Conservation (phyloP, 2,329 filamentous ascomycete species). For the Arthroderma sp. region DNA sequence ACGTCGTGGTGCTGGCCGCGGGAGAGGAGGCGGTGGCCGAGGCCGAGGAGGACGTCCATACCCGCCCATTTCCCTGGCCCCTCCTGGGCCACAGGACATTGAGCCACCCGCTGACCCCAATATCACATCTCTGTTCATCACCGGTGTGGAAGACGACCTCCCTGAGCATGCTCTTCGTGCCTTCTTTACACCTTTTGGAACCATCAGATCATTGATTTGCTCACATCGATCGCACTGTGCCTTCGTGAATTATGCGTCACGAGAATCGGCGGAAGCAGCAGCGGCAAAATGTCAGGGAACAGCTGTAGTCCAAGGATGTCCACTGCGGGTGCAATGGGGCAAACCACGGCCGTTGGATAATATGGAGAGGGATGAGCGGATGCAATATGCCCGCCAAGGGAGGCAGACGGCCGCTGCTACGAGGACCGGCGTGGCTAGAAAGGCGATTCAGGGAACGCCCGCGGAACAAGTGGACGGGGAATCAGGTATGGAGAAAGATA, state of each 20-base stretch:
- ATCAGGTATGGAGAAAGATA: slow-evolving; percentile 28
- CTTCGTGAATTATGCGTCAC: slow-evolving; percentile 84
- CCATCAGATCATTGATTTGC: slow-evolving; percentile 84
- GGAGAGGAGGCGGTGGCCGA: slow-evolving; percentile 37
- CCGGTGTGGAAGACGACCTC: slow-evolving; percentile 89
- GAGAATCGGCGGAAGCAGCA: slow-evolving; percentile 74
- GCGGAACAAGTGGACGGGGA: background rate
- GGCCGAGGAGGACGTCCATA: slow-evolving; percentile 47
- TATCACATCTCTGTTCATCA: slow-evolving; percentile 87
- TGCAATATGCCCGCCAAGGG: slow-evolving; percentile 69
- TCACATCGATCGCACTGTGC: slow-evolving; percentile 96
- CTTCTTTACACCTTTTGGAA: slow-evolving; percentile 79
- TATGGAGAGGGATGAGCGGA: slow-evolving; percentile 75
- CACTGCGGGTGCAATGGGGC: slow-evolving; percentile 81
- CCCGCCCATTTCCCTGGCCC: slow-evolving; percentile 58
- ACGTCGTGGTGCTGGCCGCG: slow-evolving; percentile 36
- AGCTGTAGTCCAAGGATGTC: slow-evolving; percentile 81
- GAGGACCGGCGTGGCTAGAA: slow-evolving; percentile 22
- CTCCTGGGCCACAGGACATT: slow-evolving; percentile 75
- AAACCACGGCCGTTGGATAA: slow-evolving; percentile 83
- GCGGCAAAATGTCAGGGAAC: slow-evolving; percentile 75
- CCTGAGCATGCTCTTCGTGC: slow-evolving; percentile 83
- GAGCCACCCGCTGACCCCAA: slow-evolving; percentile 70
- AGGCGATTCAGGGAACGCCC: slow-evolving; percentile 17
- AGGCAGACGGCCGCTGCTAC: slow-evolving; percentile 45